Percentiles rank a stretch among this genome's conserved stretches.
These are phyloP conservation scores for Zarea fungicola DNA, from an alignment of 2,329 filamentous ascomycete genomes.

Conservation along the genomic window DNA sequence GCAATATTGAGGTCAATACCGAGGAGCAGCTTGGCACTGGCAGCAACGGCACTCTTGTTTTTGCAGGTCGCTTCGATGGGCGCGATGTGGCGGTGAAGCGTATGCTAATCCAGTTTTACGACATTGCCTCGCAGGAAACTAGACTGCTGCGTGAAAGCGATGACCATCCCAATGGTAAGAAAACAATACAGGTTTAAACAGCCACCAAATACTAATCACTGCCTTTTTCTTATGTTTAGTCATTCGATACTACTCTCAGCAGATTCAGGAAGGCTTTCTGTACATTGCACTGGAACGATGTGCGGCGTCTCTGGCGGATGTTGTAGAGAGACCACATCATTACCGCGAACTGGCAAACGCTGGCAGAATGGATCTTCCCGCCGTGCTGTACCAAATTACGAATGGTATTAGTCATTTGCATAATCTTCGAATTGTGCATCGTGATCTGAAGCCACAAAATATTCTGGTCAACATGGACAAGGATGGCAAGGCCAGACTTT, in stretches of 20 bases:
- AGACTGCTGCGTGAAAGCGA: slow-evolving; percentile 87
- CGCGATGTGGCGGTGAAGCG: slow-evolving; percentile 93
- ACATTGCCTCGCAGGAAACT: slow-evolving; percentile 92
- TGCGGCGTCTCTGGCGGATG: slow-evolving; percentile 86
- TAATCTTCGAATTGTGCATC: slow-evolving; percentile 87
- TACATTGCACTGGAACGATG: slow-evolving; percentile 96
- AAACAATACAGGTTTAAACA: too few relatives aligned
- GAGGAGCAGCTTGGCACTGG: slow-evolving; percentile 66
- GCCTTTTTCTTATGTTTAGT: too few relatives aligned
- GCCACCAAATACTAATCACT: too few relatives aligned
- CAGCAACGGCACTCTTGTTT: slow-evolving; percentile 96
- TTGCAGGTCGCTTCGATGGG: slow-evolving; percentile 89
- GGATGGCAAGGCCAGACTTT: slow-evolving; percentile 67
- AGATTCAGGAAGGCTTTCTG: slow-evolving; percentile 81
- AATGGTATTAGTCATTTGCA: slow-evolving; percentile 86
- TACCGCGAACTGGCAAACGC: slow-evolving; percentile 66
- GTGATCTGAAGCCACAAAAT: slow-evolving; percentile 96
- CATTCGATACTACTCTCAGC: slow-evolving; percentile 92
- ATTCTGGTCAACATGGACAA: slow-evolving; percentile 78
- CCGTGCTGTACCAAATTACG: slow-evolving; percentile 82
- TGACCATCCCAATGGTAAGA: slow-evolving; percentile 78
- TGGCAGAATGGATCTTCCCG: slow-evolving; percentile 69
- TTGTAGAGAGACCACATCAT: slow-evolving; percentile 69
- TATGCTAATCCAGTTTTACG: slow-evolving; percentile 93
- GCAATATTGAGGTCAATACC: slow-evolving; percentile 59